A percentile compares a stretch with the other conserved stretches of the same genome.
phyloP scores from a whole-genome alignment of 1,139 yeast genomes.

The Lodderomyces orthopsilosis region DNA sequence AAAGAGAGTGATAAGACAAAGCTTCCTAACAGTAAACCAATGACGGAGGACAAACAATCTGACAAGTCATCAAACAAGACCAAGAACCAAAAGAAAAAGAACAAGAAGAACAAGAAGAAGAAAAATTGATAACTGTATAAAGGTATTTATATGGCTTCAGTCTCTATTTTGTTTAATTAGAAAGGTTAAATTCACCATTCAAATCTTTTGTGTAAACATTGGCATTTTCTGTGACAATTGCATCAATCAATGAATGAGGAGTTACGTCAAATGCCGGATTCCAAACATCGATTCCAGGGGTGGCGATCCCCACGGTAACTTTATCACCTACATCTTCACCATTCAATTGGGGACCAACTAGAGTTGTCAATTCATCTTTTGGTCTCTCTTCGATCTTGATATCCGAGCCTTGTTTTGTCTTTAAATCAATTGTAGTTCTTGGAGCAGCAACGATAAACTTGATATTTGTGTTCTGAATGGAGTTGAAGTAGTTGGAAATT shows the following conservation, averaged over 20 bases:
- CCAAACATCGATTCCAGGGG: slow-evolving; percentile 86
- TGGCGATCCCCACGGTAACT: slow-evolving; percentile 70
- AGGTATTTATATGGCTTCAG: neutral
- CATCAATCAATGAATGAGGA: slow-evolving; percentile 76
- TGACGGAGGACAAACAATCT: neutral
- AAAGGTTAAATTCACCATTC: slow-evolving; percentile 45
- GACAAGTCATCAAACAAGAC: slow-evolving; percentile 9
- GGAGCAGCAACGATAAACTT: slow-evolving; percentile 95
- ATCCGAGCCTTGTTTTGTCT: slow-evolving; percentile 63
- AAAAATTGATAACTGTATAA: slow-evolving; percentile 4
- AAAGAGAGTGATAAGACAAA: too few species aligned
- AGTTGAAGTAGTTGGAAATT: slow-evolving; percentile 45
- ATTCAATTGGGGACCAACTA: slow-evolving; percentile 58
- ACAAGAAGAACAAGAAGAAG: slow-evolving; percentile 11
- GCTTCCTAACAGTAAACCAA: neutral
- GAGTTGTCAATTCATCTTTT: slow-evolving; percentile 68
- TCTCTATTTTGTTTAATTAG: slow-evolving; percentile 9
- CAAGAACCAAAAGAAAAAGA: slow-evolving; percentile 12
- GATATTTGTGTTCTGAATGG: slow-evolving; percentile 46
- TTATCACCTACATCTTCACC: slow-evolving; percentile 40
- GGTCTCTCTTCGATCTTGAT: slow-evolving; percentile 90
- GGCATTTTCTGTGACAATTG: slow-evolving; percentile 77
- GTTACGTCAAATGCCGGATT: slow-evolving; percentile 97
- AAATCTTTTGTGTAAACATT: slow-evolving; percentile 49
- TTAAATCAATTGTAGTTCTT: slow-evolving; percentile 77